Evolutionary conservation across 768 basidiomycete species (phyloP).

Genomic region (Goffeauzyma gilvescens): DNA sequence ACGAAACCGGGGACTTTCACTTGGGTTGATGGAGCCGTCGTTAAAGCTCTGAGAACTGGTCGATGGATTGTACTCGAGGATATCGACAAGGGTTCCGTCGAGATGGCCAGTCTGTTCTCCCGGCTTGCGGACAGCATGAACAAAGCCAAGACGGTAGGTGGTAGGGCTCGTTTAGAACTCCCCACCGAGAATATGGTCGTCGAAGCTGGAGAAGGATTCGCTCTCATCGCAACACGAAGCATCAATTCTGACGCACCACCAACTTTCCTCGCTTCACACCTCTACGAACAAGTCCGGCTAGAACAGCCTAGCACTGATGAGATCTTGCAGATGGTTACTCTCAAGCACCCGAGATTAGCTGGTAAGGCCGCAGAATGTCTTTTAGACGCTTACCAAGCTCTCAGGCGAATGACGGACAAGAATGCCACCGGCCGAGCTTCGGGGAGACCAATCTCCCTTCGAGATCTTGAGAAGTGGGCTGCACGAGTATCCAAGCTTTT

Average conservation of each 20-base stretch:
- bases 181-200: constrained; percentile 51
- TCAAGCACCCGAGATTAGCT: constrained; percentile 47
- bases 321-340: constrained; percentile 47
- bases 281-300: constrained; percentile 55
- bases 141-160: constrained; percentile 54
- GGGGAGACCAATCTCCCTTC: constrained; percentile 39
- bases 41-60: constrained; percentile 73
- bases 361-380: constrained; percentile 38
- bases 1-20: constrained; percentile 71
- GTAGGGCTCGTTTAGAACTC: constrained; percentile 42
- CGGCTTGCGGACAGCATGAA: constrained; percentile 54
- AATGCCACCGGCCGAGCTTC: constrained; percentile 2
- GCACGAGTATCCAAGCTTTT: constrained; percentile 47
- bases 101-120: constrained; percentile 71
- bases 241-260: constrained; percentile 37
- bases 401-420: constrained; percentile 24
- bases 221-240: constrained; percentile 76
- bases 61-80: constrained; percentile 86
- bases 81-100: constrained; percentile 71
- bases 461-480: constrained; percentile 68
- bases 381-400: constrained; percentile 50
- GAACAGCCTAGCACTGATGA: constrained; percentile 47
- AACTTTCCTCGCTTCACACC: constrained; percentile 67
- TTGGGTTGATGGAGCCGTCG: constrained; percentile 86
- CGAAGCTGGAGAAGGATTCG: constrained; percentile 58